These are phyloP conservation scores for Clavispora santaluciae DNA, from an alignment of 805 yeast genomes.

Conservation along the genomic window DNA sequence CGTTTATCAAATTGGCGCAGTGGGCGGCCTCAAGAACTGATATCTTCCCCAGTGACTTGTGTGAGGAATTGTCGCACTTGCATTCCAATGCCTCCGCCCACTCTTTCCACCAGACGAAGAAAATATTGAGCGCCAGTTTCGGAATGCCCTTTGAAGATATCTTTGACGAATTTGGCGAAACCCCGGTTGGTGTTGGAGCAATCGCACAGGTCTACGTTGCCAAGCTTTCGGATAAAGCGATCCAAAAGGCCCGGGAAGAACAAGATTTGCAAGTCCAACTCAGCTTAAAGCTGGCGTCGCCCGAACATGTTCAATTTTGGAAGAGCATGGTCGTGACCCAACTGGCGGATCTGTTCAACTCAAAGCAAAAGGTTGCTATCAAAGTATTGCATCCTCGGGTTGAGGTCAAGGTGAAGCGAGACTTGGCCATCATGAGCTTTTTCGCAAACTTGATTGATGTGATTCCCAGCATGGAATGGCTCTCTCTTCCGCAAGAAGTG, in stretches of 20 bases:
- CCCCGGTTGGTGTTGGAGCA: constrained; percentile 95
- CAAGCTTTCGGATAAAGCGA: constrained; percentile 46
- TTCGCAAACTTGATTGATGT: constrained; percentile 67
- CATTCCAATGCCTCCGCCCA: constrained; percentile 86
- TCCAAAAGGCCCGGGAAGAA: constrained; percentile 30
- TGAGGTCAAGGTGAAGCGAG: constrained; percentile 66
- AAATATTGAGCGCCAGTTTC: constrained; percentile 56
- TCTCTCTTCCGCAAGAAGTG: constrained; percentile 91
- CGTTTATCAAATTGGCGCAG: constrained; percentile 88
- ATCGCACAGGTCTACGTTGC: constrained; percentile 94
- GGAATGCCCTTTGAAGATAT: constrained; percentile 62
- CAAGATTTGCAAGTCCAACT: constrained; percentile 17
- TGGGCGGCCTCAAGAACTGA: constrained; percentile 99
- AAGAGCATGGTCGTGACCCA: constrained; percentile 32
- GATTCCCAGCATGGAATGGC: constrained; percentile 97
- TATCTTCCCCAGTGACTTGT: constrained; percentile 74
- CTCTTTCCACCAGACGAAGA: constrained; percentile 54
- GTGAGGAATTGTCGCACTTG: constrained; percentile 67
- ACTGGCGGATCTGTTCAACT: constrained; percentile 25
- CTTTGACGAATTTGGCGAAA: constrained; percentile 70
- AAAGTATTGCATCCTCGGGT: constrained; percentile 92
- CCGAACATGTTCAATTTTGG: constrained; percentile 16
- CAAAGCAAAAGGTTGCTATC: constrained; percentile 69
- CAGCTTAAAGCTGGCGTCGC: constrained; percentile 11
- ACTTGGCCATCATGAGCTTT: constrained; percentile 74